Conservation (phyloP, 2,329 filamentous ascomycete species). For the Tolypocladium paradoxum region DNA sequence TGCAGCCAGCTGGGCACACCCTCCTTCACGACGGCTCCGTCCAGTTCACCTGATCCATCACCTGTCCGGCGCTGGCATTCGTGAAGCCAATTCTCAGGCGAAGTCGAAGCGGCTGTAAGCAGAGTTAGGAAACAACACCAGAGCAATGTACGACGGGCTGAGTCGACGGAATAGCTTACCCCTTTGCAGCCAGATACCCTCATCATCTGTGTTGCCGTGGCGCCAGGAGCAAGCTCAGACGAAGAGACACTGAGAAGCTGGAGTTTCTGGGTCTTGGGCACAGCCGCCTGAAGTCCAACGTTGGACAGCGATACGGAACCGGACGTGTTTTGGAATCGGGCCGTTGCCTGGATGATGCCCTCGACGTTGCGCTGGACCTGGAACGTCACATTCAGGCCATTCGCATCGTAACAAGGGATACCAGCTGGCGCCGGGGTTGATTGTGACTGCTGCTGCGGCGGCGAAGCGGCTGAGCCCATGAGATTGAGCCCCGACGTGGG, state of each 20-base stretch:
- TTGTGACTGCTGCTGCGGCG: slow-evolving; percentile 29
- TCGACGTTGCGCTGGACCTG: slow-evolving; percentile 75
- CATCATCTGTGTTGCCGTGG: slow-evolving; percentile 86
- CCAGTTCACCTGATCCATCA: slow-evolving; percentile 96
- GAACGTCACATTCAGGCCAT: slow-evolving; percentile 71
- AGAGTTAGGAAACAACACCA: slow-evolving; percentile 6
- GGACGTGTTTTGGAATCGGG: slow-evolving; percentile 72
- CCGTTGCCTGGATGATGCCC: slow-evolving; percentile 68
- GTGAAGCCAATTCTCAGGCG: slow-evolving; percentile 76
- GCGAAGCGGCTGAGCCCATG: slow-evolving; percentile 38
- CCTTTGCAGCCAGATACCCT: slow-evolving; percentile 75
- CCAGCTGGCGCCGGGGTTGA: slow-evolving; percentile 35
- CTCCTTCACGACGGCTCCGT: slow-evolving; percentile 53
- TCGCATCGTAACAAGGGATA: slow-evolving; percentile 74
- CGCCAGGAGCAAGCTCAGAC: slow-evolving; percentile 61
- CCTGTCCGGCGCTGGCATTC: slow-evolving; percentile 56
- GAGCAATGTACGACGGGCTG: background rate
- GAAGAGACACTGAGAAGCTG: slow-evolving; percentile 85
- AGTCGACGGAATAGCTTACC: slow-evolving; percentile 48
- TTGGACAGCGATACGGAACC: slow-evolving; percentile 54
- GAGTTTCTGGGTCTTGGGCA: slow-evolving; percentile 91
- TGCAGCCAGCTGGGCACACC: background rate
- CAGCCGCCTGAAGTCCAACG: slow-evolving; percentile 84
- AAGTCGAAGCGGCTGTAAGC: slow-evolving; percentile 63
- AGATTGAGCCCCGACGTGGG: slow-evolving; percentile 36